phyloP scores from a whole-genome alignment of 352 stramenopile species.

The Phytopythium cucurbitacearum region DNA sequence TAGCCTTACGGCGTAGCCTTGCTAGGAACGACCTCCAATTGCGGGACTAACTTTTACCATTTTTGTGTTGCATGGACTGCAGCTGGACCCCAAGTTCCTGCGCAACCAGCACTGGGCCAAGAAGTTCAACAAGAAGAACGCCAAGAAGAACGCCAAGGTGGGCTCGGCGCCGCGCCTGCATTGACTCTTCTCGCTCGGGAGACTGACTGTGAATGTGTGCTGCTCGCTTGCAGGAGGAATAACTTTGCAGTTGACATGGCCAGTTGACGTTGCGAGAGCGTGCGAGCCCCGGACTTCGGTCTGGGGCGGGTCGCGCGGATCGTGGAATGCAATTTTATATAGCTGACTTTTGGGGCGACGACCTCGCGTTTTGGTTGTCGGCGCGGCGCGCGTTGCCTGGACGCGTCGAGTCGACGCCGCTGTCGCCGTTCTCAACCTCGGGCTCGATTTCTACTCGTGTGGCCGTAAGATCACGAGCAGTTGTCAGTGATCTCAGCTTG shows the following conservation, averaged over 20 bases:
- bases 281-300: too few relatives aligned
- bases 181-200: too few relatives aligned
- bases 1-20: conserved; percentile 7
- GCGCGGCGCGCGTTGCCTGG: too few relatives aligned
- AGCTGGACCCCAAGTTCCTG: conserved; percentile 97
- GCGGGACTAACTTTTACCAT: background rate
- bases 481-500: too few relatives aligned
- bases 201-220: background rate
- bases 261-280: conserved; percentile 7
- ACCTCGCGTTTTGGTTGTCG: background rate
- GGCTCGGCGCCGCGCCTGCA: background rate
- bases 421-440: too few relatives aligned
- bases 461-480: too few relatives aligned
- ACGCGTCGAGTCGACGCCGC: too few relatives aligned
- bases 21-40: background rate
- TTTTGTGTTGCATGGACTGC: background rate
- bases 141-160: conserved; percentile 61
- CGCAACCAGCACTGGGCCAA: conserved; percentile 98
- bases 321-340: conserved; percentile 1
- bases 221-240: conserved; percentile 35
- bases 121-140: conserved; percentile 95
- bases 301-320: too few relatives aligned
- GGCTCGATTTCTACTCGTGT: too few relatives aligned
- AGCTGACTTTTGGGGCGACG: conserved; percentile 1
- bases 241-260: conserved; percentile 18